Percentiles rank a stretch among this genome's conserved stretches.
Evolutionary conservation across 208 protist genomes (phyloP).

Genomic region (Crithidia brevicula): DNA sequence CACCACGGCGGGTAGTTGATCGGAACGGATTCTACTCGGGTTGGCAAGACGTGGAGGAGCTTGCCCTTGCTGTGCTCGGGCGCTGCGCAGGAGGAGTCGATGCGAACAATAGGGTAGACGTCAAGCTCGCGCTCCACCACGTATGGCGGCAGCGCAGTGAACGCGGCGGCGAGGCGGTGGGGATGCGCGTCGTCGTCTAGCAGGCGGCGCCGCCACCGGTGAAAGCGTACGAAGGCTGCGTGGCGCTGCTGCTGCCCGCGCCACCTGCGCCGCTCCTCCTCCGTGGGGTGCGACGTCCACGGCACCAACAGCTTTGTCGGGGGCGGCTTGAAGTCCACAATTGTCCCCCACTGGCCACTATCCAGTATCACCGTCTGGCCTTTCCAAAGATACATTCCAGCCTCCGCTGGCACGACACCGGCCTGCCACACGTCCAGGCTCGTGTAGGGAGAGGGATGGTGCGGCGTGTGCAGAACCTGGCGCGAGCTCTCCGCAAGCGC

Average conservation of each 20-base stretch:
- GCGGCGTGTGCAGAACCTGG: constrained; percentile 2
- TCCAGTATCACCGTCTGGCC: constrained; percentile 35
- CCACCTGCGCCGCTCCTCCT: constrained; percentile 15
- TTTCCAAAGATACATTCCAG: constrained; percentile 34
- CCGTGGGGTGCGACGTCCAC: constrained; percentile 17
- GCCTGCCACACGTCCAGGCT: constrained; percentile 51
- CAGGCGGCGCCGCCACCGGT: constrained; percentile 11
- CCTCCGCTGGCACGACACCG: constrained; percentile 19
- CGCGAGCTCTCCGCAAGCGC: not conserved
- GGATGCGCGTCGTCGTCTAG: not conserved
- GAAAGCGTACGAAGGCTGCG: constrained; percentile 28
- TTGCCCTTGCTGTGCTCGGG: not conserved
- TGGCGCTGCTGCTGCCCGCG: constrained; percentile 13
- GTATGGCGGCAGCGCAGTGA: constrained; percentile 35
- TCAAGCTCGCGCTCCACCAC: constrained; percentile 22
- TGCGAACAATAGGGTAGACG: constrained; percentile 40
- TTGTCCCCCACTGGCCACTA: constrained; percentile 30
- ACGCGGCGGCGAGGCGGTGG: constrained; percentile 10
- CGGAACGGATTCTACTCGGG: not conserved
- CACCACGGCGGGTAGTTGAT: constrained; percentile 41
- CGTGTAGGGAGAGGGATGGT: constrained; percentile 13
- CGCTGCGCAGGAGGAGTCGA: not conserved
- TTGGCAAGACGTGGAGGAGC: constrained; percentile 40
- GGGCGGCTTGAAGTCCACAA: constrained; percentile 42
- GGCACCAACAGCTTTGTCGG: constrained; percentile 25